These are phyloP conservation scores for Rhodotorula sp. DNA, from an alignment of 1,284 basidiomycete genomes.

Conservation along the genomic window DNA sequence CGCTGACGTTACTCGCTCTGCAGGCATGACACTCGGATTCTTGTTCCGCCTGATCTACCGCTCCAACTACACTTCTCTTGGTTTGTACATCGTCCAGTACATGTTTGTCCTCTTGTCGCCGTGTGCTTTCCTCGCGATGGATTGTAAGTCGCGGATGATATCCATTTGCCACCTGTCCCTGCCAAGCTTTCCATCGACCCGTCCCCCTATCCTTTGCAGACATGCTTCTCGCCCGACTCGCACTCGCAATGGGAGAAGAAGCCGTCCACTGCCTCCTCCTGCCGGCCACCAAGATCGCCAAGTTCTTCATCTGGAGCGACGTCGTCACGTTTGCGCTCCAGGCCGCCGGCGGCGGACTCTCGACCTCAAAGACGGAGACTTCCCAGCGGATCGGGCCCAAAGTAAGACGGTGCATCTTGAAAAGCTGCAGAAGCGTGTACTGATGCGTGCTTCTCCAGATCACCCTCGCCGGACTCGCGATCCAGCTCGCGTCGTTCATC, in stretches of 20 bases:
- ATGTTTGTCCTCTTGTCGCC: conserved; percentile 36
- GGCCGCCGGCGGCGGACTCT: conserved; percentile 34
- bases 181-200: background rate
- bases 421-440: background rate
- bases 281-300: conserved; percentile 20
- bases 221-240: conserved; percentile 21
- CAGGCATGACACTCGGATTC: conserved; percentile 14
- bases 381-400: background rate
- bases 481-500: conserved; percentile 37
- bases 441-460: conserved; percentile 5
- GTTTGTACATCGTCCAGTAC: conserved; percentile 25
- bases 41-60: conserved; percentile 12
- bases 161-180: background rate
- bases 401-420: background rate
- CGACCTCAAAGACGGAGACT: background rate
- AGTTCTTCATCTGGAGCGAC: conserved; percentile 44
- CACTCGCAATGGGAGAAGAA: conserved; percentile 13
- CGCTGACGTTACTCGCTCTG: background rate
- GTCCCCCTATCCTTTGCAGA: background rate
- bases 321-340: conserved; percentile 45
- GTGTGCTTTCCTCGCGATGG: conserved; percentile 37
- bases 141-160: conserved; percentile 3
- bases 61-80: background rate
- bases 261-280: conserved; percentile 22
- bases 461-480: conserved; percentile 29